These are phyloP conservation scores for Arabis alpina DNA, from an alignment of 345 rosid species.

Conservation along the genomic window DNA sequence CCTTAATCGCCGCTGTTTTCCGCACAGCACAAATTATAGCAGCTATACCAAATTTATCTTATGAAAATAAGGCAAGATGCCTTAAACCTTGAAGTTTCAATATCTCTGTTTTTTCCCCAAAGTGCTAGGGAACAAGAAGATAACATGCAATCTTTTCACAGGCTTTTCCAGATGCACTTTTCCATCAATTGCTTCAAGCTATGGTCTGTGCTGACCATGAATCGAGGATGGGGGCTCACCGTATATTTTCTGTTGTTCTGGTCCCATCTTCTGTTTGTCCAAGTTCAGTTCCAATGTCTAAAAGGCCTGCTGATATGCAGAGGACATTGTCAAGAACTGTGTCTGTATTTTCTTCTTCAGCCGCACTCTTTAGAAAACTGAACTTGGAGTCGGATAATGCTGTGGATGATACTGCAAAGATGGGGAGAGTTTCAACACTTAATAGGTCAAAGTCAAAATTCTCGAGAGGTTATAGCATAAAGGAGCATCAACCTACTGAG, in stretches of 20 bases:
- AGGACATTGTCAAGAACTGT: constrained; percentile 70
- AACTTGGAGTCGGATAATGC: constrained; percentile 47
- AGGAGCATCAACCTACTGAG: constrained; percentile 19
- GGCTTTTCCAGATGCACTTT: constrained; percentile 77
- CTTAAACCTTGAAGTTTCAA: constrained; percentile 13
- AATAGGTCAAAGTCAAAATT: constrained; percentile 50
- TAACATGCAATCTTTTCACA: constrained; percentile 36
- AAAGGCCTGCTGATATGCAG: constrained; percentile 51
- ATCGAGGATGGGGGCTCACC: constrained; percentile 71
- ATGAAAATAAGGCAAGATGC: constrained; percentile 65
- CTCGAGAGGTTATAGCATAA: constrained; percentile 40
- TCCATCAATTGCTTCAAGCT: constrained; percentile 69
- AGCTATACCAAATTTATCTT: constrained; percentile 64
- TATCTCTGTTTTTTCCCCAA: not conserved
- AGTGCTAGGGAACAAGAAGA: constrained; percentile 20
- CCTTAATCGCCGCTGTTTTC: constrained; percentile 60
- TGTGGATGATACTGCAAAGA: constrained; percentile 43
- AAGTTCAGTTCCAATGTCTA: constrained; percentile 44
- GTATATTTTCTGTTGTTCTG: constrained; percentile 69
- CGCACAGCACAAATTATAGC: constrained; percentile 75
- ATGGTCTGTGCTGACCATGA: constrained; percentile 70
- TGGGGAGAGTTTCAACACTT: constrained; percentile 48
- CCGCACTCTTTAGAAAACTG: constrained; percentile 68
- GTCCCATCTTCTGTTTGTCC: constrained; percentile 76
- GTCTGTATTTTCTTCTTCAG: constrained; percentile 77